A percentile compares a stretch with the other conserved stretches of the same genome.
These are phyloP conservation scores for Hanseniaspora thailandica DNA, from an alignment of 805 yeast species.

Conservation along the genomic window DNA sequence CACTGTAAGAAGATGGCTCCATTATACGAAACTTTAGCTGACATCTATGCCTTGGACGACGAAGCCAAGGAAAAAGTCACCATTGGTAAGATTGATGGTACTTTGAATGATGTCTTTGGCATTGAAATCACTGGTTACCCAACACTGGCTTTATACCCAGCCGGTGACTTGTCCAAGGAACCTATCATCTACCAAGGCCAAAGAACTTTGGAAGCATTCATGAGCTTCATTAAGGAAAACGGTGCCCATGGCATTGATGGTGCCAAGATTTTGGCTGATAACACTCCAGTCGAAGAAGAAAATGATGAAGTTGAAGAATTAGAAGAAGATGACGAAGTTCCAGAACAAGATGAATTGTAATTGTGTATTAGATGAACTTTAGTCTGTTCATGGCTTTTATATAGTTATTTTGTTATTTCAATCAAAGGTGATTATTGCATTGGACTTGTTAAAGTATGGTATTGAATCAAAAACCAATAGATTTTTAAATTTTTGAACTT, in stretches of 20 bases:
- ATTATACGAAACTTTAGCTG: conserved; percentile 75
- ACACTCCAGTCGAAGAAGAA: conserved; percentile 17
- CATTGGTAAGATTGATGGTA: conserved; percentile 81
- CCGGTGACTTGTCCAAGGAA: conserved; percentile 49
- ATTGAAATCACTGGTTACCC: conserved; percentile 84
- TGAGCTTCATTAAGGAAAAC: conserved; percentile 56
- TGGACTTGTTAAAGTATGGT: no score
- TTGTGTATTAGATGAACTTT: neutral
- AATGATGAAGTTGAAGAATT: conserved; percentile 18
- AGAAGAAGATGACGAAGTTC: conserved; percentile 19
- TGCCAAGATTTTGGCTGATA: conserved; percentile 25
- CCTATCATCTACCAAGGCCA: conserved; percentile 57
- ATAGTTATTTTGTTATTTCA: no score
- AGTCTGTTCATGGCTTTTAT: neutral
- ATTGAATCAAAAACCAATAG: no score
- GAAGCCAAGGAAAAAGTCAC: conserved; percentile 44
- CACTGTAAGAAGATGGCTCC: conserved; percentile 91
- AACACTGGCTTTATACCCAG: conserved; percentile 82
- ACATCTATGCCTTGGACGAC: conserved; percentile 42
- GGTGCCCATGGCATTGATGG: conserved; percentile 58
- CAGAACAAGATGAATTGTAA: conserved; percentile 28
- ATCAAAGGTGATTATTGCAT: no score
- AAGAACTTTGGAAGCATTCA: conserved; percentile 62
- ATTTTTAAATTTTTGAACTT: no score
- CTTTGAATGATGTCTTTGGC: conserved; percentile 68